phyloP scores from a whole-genome alignment of 768 basidiomycete species.

The Cyclocybe aegerita region DNA sequence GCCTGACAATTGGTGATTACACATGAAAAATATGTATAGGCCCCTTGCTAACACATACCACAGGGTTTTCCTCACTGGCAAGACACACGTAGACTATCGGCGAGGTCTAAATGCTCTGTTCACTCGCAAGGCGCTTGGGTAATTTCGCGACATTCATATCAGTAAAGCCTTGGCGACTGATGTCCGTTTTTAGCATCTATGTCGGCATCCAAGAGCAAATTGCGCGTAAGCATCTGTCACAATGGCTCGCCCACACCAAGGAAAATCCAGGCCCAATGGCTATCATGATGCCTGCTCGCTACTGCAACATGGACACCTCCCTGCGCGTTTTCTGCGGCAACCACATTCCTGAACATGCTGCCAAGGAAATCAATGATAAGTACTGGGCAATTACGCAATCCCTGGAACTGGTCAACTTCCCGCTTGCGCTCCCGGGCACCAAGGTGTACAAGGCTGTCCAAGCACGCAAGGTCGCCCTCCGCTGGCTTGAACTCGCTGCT shows the following conservation, averaged over 20 bases:
- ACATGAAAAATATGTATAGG: neutral
- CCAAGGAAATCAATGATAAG: constrained; percentile 81
- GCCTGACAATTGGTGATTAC: constrained; percentile 79
- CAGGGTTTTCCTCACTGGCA: constrained; percentile 98
- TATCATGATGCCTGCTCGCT: constrained; percentile 90
- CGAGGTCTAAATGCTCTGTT: constrained; percentile 88
- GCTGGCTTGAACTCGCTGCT: constrained; percentile 79
- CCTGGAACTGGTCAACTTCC: constrained; percentile 98
- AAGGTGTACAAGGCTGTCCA: constrained; percentile 94
- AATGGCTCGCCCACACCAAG: constrained; percentile 67
- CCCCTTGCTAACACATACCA: constrained; percentile 3
- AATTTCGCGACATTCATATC: constrained; percentile 23
- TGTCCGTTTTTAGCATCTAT: constrained; percentile 62
- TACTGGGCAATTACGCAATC: constrained; percentile 97
- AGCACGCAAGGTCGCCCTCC: constrained; percentile 82
- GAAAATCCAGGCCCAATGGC: constrained; percentile 49
- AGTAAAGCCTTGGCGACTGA: neutral
- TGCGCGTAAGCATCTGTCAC: constrained; percentile 68
- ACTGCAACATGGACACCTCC: constrained; percentile 96
- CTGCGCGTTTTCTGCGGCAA: constrained; percentile 93
- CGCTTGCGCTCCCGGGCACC: constrained; percentile 90
- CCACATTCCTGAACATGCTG: constrained; percentile 81
- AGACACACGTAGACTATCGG: constrained; percentile 91
- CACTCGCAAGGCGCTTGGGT: constrained; percentile 93
- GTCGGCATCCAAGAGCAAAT: constrained; percentile 80